Evolutionary conservation across 2,329 filamentous ascomycete genomes (phyloP).

Genomic region (Pseudogymnoascus pannorum): DNA sequence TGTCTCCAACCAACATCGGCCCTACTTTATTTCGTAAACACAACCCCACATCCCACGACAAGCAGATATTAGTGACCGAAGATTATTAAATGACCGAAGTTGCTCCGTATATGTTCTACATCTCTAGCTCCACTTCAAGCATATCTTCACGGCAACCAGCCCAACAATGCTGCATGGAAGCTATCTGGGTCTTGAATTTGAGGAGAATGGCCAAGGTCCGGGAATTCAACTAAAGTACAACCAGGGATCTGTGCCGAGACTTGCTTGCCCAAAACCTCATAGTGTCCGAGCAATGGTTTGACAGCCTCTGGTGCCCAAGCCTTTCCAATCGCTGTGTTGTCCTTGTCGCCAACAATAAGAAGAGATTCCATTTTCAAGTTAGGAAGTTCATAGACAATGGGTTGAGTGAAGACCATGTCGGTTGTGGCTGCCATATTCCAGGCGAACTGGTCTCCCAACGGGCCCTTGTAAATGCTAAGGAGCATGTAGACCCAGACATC

Average conservation of each 20-base stretch:
- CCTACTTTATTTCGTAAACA: background rate
- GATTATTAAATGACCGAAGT: background rate
- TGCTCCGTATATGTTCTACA: too few relatives aligned
- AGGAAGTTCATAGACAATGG: slow-evolving; percentile 11
- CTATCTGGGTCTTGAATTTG: slow-evolving; percentile 43
- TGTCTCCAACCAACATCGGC: background rate
- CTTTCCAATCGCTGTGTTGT: slow-evolving; percentile 44
- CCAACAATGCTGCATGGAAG: slow-evolving; percentile 40
- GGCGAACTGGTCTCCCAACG: slow-evolving; percentile 21
- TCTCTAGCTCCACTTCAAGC: too few relatives aligned
- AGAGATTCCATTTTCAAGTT: slow-evolving; percentile 14
- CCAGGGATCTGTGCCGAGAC: slow-evolving; percentile 38
- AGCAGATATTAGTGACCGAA: background rate
- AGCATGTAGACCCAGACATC: slow-evolving; percentile 49
- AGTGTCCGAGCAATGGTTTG: slow-evolving; percentile 40
- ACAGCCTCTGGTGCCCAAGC: slow-evolving; percentile 39
- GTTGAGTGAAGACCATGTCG: slow-evolving; percentile 7
- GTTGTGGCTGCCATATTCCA: slow-evolving; percentile 13
- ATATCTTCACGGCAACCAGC: slow-evolving; percentile 33
- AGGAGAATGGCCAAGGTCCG: slow-evolving; percentile 43
- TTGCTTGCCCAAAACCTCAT: slow-evolving; percentile 41
- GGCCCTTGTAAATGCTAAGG: slow-evolving; percentile 41
- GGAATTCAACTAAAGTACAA: slow-evolving; percentile 39
- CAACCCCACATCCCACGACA: background rate
- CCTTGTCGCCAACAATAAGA: slow-evolving; percentile 11